Percentiles rank a stretch among this genome's conserved stretches.
Conservation (phyloP, 2,329 filamentous ascomycete species). For the Exophiala sideris region DNA sequence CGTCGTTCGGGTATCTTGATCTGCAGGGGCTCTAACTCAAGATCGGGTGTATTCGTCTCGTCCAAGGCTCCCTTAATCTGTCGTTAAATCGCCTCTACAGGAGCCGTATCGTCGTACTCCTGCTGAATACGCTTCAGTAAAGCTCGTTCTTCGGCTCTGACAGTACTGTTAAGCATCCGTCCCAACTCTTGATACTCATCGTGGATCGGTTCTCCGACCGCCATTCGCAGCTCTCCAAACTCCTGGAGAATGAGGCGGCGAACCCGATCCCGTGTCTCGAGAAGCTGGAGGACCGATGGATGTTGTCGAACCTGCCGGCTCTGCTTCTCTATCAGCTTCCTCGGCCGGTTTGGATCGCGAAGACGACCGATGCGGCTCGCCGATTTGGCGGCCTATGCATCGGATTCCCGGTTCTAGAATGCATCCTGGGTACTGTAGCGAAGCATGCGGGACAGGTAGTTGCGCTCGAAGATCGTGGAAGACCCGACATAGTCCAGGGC, state of each 20-base stretch:
- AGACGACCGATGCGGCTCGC: conserved; percentile 3
- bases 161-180: conserved; percentile 3
- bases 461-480: conserved; percentile 6
- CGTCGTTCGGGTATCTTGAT: conserved; percentile 7
- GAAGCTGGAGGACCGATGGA: neutral
- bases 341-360: conserved; percentile 6
- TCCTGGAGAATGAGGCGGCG: neutral
- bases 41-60: neutral
- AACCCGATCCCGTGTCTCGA: conserved; percentile 4
- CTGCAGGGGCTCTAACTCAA: neutral
- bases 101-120: conserved; percentile 1
- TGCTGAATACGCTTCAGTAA: conserved; percentile 2
- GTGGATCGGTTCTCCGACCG: conserved; percentile 2
- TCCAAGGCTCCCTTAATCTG: neutral
- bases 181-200: neutral
- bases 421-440: conserved; percentile 3
- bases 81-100: conserved; percentile 2
- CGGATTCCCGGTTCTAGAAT: conserved; percentile 2
- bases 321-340: conserved; percentile 3
- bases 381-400: neutral
- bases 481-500: conserved; percentile 2
- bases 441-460: conserved; percentile 5
- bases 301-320: neutral
- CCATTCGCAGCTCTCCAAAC: conserved; percentile 1
- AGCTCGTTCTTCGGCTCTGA: conserved; percentile 2